Evolutionary conservation across 2,329 filamentous ascomycete species (phyloP), one percentile per base, ranked within the genome.

Genomic region (Alternaria consortialis): DNA sequence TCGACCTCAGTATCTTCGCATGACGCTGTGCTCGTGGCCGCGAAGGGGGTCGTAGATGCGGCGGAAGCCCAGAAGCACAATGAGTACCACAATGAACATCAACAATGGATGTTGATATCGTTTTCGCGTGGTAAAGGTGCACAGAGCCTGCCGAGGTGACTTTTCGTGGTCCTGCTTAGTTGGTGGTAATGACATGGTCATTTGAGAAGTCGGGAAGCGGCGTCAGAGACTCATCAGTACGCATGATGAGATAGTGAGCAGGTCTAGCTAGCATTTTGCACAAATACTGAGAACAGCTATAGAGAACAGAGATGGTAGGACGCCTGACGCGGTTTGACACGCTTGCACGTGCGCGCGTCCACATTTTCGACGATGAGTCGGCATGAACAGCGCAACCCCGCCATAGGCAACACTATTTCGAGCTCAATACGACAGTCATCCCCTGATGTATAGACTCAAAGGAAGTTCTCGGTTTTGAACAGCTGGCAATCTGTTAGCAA

Each of bases 31-130:
- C 36, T 11, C 9, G 2, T 17, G 4, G 52, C 25, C 25, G 23
- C 34, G 2, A 63, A 34, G 0, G 53, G 53, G 5, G 9, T 48
- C 46, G 61, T 64, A 64, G 34, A 63, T 13, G 2, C 42, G 20
- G 17, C 61, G 61, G 8, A 47, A 23, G 25, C 37, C 50, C 5
- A 62, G 43, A 9, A 67, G n/a, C 5, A 37, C 17, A 13, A 59
- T n/a, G 20, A 66, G 39, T 31, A 59, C 58, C 7, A 67, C 25
- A 4, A 44, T 5, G 12, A 67, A 61, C 6, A 67, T 51, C 8
- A 62, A 31, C 5, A 65, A 17, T 17, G 60, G 58, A 44, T 64
- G 51, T 6, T 63, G 58, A 8, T 61, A 53, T 64, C 62, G 66
- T 59, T n/a, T 17, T 2, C 53, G 27, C 25, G 27, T 51, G 31